These are phyloP conservation scores for Trichocomaceae sp. DNA, from an alignment of 2,329 filamentous ascomycete genomes.

Conservation along the genomic window DNA sequence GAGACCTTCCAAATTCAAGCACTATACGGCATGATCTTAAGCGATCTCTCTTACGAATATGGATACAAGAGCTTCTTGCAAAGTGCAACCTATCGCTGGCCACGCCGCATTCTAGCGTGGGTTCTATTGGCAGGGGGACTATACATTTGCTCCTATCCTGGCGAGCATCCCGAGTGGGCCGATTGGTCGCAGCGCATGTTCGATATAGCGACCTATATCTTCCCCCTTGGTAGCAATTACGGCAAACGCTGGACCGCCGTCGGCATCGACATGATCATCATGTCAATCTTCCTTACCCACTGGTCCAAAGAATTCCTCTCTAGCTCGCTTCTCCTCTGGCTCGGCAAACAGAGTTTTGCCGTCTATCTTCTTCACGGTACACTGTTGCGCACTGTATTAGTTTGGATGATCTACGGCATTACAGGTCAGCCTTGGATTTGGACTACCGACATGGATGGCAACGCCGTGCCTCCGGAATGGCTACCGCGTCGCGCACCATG, in stretches of 20 bases:
- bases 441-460: conserved; percentile 35
- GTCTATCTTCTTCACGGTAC: conserved; percentile 52
- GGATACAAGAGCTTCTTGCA: conserved; percentile 42
- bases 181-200: conserved; percentile 44
- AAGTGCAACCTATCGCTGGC: conserved; percentile 29
- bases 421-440: conserved; percentile 41
- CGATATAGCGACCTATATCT: conserved; percentile 37
- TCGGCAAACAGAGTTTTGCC: conserved; percentile 51
- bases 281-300: conserved; percentile 48
- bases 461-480: conserved; percentile 36
- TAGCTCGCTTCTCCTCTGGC: conserved; percentile 47
- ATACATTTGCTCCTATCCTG: conserved; percentile 45
- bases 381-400: conserved; percentile 45
- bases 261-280: conserved; percentile 44
- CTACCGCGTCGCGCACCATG: conserved; percentile 35
- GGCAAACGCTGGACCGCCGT: conserved; percentile 44
- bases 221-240: conserved; percentile 41
- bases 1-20: conserved; percentile 51
- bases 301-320: conserved; percentile 45
- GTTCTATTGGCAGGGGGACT: conserved; percentile 40
- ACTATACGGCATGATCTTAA: conserved; percentile 47
- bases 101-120: conserved; percentile 33
- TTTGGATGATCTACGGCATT: conserved; percentile 49
- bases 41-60: conserved; percentile 45
- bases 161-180: conserved; percentile 45